Percentiles rank a stretch among this genome's conserved stretches.
Conservation (phyloP, 202 grass and related monocot species). For the Dendrocalamus latiflorus region DNA sequence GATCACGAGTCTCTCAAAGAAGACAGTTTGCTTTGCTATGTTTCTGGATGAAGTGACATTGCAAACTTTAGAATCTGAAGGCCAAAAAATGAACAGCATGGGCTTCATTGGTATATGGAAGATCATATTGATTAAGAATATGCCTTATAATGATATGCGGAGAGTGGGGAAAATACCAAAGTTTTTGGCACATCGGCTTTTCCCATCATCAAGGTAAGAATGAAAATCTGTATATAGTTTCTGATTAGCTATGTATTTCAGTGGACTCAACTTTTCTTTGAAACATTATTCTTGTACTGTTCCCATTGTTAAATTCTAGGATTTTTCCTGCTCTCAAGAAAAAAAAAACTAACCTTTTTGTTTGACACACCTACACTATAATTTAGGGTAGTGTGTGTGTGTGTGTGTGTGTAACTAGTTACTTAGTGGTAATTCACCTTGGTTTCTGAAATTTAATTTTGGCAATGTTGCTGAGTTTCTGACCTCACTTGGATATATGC, state of each 20-base stretch:
- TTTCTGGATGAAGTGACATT: conserved; percentile 94
- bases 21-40: conserved; percentile 98
- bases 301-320: background rate
- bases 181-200: conserved; percentile 88
- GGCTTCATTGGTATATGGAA: conserved; percentile 97
- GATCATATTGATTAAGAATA: conserved; percentile 83
- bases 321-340: background rate
- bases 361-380: background rate
- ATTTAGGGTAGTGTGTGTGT: background rate
- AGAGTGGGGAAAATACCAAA: conserved; percentile 98
- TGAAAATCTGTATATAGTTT: background rate
- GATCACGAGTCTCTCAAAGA: conserved; percentile 92
- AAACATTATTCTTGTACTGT: background rate
- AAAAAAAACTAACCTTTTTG: background rate
- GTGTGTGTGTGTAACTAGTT: background rate
- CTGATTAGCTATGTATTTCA: background rate
- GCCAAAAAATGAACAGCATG: conserved; percentile 63
- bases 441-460: background rate
- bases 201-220: conserved; percentile 83
- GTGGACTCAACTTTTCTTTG: background rate
- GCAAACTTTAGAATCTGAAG: conserved; percentile 82
- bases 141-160: conserved; percentile 89
- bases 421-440: background rate
- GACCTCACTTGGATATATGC: background rate
- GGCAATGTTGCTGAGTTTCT: background rate